These are phyloP conservation scores for Suhomyces pyralidae DNA, from an alignment of 805 yeast species.

Conservation along the genomic window DNA sequence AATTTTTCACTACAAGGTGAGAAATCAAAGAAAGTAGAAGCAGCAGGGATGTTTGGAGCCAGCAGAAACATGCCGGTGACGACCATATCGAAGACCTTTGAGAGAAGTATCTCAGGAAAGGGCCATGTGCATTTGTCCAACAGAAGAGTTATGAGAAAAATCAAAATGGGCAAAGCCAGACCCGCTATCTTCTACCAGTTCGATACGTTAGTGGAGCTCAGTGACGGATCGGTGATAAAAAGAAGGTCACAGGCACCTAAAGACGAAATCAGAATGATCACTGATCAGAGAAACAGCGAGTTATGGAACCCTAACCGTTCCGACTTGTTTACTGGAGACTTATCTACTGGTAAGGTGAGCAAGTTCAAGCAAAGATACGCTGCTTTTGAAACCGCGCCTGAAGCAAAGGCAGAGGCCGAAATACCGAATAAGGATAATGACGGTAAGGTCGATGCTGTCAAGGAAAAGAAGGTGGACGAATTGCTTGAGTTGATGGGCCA, in stretches of 20 bases:
- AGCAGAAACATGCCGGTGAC: background rate
- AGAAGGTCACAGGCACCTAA: constrained; percentile 88
- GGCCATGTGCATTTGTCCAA: constrained; percentile 43
- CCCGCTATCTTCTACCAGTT: constrained; percentile 92
- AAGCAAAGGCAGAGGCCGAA: constrained; percentile 22
- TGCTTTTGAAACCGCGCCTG: constrained; percentile 39
- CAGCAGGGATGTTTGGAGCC: background rate
- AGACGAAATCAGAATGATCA: constrained; percentile 77
- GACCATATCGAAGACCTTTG: constrained; percentile 4
- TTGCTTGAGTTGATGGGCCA: constrained; percentile 61
- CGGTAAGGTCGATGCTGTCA: constrained; percentile 5
- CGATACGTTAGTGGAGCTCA: constrained; percentile 81
- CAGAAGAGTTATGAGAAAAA: constrained; percentile 65
- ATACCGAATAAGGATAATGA: constrained; percentile 12
- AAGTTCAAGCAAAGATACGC: constrained; percentile 69
- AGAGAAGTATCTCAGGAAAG: constrained; percentile 16
- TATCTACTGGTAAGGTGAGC: constrained; percentile 79
- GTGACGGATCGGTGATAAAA: constrained; percentile 87
- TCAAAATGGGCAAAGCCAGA: constrained; percentile 78
- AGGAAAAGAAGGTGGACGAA: constrained; percentile 34
- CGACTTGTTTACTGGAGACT: constrained; percentile 69
- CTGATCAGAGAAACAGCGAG: constrained; percentile 83
- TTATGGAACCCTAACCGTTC: constrained; percentile 87
- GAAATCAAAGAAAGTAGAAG: background rate
- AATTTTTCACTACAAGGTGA: constrained; percentile 2